Evolutionary conservation across 305 asterid species (phyloP).

Genomic region (Ajuga reptans): DNA sequence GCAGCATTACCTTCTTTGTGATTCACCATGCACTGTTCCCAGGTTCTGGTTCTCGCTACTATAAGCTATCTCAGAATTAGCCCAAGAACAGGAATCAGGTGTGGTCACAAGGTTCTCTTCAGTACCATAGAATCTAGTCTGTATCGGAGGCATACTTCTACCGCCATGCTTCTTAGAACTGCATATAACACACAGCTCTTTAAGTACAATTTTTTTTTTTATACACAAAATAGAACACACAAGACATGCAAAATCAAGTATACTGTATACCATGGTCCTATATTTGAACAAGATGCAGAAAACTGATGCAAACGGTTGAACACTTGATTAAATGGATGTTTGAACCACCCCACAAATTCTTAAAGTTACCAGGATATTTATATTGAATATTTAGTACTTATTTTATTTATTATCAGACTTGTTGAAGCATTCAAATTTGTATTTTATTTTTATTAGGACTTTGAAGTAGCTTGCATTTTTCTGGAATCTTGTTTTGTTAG

Average conservation of each 20-base stretch:
- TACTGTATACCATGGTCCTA: background rate
- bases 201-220: background rate
- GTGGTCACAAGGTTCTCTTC: conserved; percentile 53
- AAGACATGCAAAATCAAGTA: conserved; percentile 1
- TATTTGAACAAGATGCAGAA: conserved; percentile 8
- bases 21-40: conserved; percentile 38
- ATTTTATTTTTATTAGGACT: background rate
- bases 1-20: conserved; percentile 43
- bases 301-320: background rate
- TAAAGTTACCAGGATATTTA: background rate
- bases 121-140: conserved; percentile 28
- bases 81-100: conserved; percentile 66
- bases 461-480: background rate
- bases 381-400: background rate
- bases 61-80: conserved; percentile 48
- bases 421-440: background rate
- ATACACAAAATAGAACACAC: background rate
- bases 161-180: conserved; percentile 45
- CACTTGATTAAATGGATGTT: background rate
- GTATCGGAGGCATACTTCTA: conserved; percentile 31
- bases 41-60: conserved; percentile 47
- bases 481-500: background rate
- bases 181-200: conserved; percentile 21
- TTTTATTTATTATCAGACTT: background rate
- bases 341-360: background rate